A percentile compares a stretch with the other conserved stretches of the same genome.
Conservation (phyloP, 306 rosid species). For the Trichosanthes cucumerina region DNA sequence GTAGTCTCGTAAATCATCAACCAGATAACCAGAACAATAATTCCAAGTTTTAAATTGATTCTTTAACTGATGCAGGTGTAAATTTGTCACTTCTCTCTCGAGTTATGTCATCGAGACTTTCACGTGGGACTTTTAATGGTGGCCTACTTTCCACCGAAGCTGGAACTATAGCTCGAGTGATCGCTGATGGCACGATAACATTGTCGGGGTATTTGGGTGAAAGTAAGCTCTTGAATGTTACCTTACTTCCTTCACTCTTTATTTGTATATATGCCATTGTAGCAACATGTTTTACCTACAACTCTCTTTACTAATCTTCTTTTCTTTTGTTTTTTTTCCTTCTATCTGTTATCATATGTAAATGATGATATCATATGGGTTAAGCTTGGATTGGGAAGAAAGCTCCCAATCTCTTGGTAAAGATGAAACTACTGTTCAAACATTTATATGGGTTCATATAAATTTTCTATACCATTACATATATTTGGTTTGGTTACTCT, state of each 20-base stretch:
- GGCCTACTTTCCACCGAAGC: conserved; percentile 85
- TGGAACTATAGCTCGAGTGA: conserved; percentile 78
- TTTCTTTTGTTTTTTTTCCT: not conserved
- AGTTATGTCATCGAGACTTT: conserved; percentile 76
- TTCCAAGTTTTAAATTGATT: not conserved
- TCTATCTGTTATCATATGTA: not conserved
- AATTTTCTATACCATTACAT: not conserved
- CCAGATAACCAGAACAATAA: not conserved
- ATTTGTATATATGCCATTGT: conserved; percentile 57
- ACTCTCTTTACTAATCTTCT: conserved; percentile 55
- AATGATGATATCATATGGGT: not conserved
- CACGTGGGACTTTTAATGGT: conserved; percentile 72
- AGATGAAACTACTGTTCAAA: not conserved
- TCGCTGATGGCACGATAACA: conserved; percentile 83
- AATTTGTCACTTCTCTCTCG: conserved; percentile 77
- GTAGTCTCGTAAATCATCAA: not conserved
- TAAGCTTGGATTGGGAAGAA: not conserved
- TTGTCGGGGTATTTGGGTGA: conserved; percentile 51
- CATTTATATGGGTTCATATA: not conserved
- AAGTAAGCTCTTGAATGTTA: conserved; percentile 51
- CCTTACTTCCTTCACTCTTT: conserved; percentile 56
- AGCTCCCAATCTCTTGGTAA: not conserved
- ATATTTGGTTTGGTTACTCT: not conserved
- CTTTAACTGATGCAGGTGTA: conserved; percentile 36
- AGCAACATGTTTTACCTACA: conserved; percentile 67